A percentile compares a stretch with the other conserved stretches of the same genome.
Conservation (phyloP, 1,284 basidiomycete species). For the Ganoderma sinense region DNA sequence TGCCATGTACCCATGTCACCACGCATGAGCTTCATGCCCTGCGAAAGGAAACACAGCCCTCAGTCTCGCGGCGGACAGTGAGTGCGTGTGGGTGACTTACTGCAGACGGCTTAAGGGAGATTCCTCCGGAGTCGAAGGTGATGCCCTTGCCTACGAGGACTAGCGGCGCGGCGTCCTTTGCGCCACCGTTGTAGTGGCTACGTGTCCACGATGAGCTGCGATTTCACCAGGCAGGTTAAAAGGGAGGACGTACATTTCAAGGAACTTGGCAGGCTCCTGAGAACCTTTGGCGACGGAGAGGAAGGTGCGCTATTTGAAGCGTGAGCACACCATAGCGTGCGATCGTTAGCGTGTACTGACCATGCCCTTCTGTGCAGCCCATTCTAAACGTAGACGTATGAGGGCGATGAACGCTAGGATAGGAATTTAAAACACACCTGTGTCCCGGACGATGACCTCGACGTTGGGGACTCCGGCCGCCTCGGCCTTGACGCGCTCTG, state of each 20-base stretch:
- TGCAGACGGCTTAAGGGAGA: conserved; percentile 81
- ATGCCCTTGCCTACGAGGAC: conserved; percentile 91
- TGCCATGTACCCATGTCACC: conserved; percentile 77
- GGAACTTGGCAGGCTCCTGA: conserved; percentile 84
- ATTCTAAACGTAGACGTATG: conserved; percentile 48
- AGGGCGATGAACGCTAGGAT: neutral
- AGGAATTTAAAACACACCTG: conserved; percentile 53
- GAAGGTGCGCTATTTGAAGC: conserved; percentile 70
- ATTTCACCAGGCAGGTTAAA: neutral
- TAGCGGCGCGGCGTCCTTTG: conserved; percentile 65
- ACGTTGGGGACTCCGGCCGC: conserved; percentile 77
- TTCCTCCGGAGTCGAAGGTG: conserved; percentile 91
- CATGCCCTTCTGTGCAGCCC: conserved; percentile 88
- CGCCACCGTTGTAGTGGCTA: conserved; percentile 84
- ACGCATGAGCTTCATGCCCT: conserved; percentile 85
- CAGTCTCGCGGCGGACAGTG: too few relatives aligned
- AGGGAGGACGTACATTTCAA: conserved; percentile 74
- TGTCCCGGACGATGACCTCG: conserved; percentile 76
- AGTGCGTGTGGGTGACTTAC: conserved; percentile 53
- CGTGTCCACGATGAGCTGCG: neutral
- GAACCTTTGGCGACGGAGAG: conserved; percentile 89
- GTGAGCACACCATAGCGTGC: neutral
- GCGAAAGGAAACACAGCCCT: neutral
- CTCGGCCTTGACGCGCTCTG: conserved; percentile 73
- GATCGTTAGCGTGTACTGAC: conserved; percentile 41